Base-by-base conservation (phyloP, 257 asterid species). In the Penstemon newberryi region DNA sequence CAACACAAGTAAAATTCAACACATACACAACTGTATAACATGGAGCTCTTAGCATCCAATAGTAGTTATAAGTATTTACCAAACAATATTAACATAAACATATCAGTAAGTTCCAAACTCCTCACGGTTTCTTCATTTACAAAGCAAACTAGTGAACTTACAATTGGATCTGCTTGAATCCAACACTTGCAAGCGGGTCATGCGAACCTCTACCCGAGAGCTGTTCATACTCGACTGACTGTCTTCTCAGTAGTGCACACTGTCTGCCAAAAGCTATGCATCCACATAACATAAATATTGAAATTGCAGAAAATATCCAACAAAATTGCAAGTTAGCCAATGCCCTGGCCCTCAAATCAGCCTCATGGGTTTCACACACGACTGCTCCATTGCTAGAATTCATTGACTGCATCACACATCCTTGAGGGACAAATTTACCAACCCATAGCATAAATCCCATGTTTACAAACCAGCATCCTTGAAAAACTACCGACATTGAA, bases 321-420 rank as follows among this genome's bases (percentile, higher is more conserved):
- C 97, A 89, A 69, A 91, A 83, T 19, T 89, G 97, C 83, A 91
- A 67, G 78, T 91, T 91, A 0, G 96, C 91, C 80, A 85, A 54
- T 1, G 97, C 95, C 72, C 83, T 79, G 0, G 70, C 60, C 7
- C 70, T 54, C 37, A 18, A 6, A 51, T 65, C 51, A 0, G 70
- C 88, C 61, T n/a, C 70, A 8, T 36, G 46, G 58, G 70, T 50
- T 65, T n/a, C 70, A 52, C 60, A 91, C 3, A 81, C 63, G 5
- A 91, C 82, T 0, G 88, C 96, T 41, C 92, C 92, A 3, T 59
- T 59, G 49, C 67, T 59, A 11, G 36, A 65, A 56, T 10, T 47
- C 56, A 41, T 25, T 10, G 70, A 11, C 73, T 66, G 84, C 5
- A 55, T 42, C 36, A 72, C 2, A 18, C 97, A 88, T 56, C 95